Percentiles rank a stretch among this genome's conserved stretches.
Conservation (phyloP, 768 basidiomycete genomes). For the Auricularia sp. region DNA sequence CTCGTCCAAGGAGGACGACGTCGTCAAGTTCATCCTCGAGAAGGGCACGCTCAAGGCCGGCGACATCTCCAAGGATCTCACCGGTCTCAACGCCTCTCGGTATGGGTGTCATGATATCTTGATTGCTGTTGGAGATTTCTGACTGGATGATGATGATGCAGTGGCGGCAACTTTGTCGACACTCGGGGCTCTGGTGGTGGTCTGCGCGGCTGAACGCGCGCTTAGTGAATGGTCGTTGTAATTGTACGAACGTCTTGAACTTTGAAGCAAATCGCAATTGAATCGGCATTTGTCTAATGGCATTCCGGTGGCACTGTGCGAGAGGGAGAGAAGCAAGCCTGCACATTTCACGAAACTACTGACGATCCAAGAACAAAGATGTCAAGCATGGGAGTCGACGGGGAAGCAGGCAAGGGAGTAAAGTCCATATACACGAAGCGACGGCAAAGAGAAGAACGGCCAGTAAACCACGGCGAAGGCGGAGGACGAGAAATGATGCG, state of each 20-base stretch:
- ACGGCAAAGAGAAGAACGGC: neutral
- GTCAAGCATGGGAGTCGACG: too few relatives aligned
- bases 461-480: neutral
- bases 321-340: too few relatives aligned
- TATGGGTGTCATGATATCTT: neutral
- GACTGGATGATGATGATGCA: neutral
- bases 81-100: neutral
- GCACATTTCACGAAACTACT: too few relatives aligned
- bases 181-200: neutral
- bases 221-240: neutral
- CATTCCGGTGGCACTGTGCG: too few relatives aligned
- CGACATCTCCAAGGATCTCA: constrained; percentile 29
- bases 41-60: constrained; percentile 50
- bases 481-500: neutral
- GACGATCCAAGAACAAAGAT: too few relatives aligned
- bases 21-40: constrained; percentile 46
- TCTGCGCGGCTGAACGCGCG: neutral
- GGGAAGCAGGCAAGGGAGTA: neutral
- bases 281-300: too few relatives aligned
- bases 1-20: constrained; percentile 53
- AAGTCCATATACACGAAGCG: neutral
- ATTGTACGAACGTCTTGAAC: neutral
- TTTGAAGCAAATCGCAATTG: too few relatives aligned
- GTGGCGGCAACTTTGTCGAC: neutral
- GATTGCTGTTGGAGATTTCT: neutral